Evolutionary conservation across 2,329 filamentous ascomycete species (phyloP), one percentile per base, ranked within the genome.

Genomic region (Thielaviopsis euricoi): DNA sequence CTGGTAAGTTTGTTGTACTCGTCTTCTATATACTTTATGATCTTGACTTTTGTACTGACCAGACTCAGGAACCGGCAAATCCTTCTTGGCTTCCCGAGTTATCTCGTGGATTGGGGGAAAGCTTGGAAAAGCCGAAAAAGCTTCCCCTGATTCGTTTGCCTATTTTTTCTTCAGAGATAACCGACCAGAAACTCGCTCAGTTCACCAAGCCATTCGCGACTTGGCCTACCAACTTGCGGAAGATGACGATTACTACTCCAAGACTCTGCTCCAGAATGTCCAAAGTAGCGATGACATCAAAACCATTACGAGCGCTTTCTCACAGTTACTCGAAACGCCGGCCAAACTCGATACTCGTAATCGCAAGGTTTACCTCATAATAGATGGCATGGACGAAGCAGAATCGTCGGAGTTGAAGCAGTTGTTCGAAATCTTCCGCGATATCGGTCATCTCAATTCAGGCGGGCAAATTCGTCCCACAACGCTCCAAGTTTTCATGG

Each of bases 161-260:
- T 77, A 75, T 64, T 75, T 75, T 57, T 77, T 74, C 64, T 76
- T 76, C 64, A 70, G 73, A 25, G 71, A 74, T 55, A 73, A 74
- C 60, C 72, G 74, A 56, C 72, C 73, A 0, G 68, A 74, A 40
- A 74, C 73, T 0, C 65, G 73, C 49, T 74, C 72, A 4, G 67
- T 75, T 7, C 67, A 72, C 10, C 72, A 74, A 56, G 73, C 73
- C 0, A 66, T 77, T 5, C 67, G 72, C 0, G 73, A 75, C 40
- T 62, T 76, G 12, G 73, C 74, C 0, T 75, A 72, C 59, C 74
- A 77, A 59, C 67, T 76, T 33, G 72, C 71, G 58, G 69, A 74
- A 57, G 70, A 69, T 52, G 73, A 77, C 54, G 69, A 71, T 0
- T 69, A 69, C 26, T 77, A 75, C 61, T 69, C 67, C 50, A 74